Percentiles rank a stretch among this genome's conserved stretches.
These are phyloP conservation scores for Agrostemma githago DNA, from an alignment of 148 eudicot genomes.

Conservation along the genomic window DNA sequence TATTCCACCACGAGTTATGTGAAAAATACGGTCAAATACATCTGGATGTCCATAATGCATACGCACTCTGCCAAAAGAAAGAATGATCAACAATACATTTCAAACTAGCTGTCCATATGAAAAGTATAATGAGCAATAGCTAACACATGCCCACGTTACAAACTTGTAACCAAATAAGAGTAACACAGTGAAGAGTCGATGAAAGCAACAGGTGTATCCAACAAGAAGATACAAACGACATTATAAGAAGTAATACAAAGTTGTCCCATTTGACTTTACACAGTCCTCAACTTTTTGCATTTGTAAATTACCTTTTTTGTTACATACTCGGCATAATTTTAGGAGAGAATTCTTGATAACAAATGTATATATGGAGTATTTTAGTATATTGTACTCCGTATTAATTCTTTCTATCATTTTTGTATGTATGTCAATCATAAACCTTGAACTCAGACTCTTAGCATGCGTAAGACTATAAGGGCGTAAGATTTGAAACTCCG, in stretches of 20 bases:
- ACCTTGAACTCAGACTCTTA: no score
- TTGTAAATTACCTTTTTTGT: background rate
- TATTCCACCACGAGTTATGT: conserved; percentile 86
- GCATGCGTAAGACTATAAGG: no score
- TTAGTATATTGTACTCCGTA: no score
- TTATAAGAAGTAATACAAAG: background rate
- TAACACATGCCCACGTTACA: background rate
- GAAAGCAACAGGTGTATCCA: background rate
- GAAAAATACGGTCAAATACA: conserved; percentile 88
- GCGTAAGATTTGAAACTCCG: no score
- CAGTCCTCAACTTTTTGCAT: background rate
- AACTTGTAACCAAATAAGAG: background rate
- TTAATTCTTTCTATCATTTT: no score
- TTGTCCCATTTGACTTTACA: no score
- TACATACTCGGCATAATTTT: no score
- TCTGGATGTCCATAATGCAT: conserved; percentile 99
- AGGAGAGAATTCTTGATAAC: no score
- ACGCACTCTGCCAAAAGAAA: conserved; percentile 51
- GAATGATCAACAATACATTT: background rate
- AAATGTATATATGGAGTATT: no score
- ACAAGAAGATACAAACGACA: background rate
- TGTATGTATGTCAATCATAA: no score
- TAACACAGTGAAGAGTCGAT: background rate
- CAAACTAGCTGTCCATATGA: background rate
- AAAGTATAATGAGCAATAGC: background rate